Conservation (phyloP, 1,284 basidiomycete genomes). For the Pisolithus thermaeus region DNA sequence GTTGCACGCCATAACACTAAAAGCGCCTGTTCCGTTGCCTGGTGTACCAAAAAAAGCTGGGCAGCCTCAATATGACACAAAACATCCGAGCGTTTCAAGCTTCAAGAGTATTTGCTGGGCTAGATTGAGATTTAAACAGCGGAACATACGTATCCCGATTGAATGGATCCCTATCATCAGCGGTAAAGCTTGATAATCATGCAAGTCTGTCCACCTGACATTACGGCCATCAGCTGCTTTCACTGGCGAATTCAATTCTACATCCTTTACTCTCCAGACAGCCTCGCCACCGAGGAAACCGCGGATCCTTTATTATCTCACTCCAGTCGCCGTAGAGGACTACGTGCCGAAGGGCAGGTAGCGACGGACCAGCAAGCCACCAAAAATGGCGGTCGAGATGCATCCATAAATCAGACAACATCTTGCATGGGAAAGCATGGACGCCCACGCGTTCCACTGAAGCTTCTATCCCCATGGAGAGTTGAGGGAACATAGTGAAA, state of each 20-base stretch:
- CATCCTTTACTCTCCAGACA: constrained; percentile 19
- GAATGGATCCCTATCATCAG: no score
- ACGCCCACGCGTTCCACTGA: constrained; percentile 43
- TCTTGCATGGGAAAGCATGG: constrained; percentile 40
- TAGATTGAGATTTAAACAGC: no score
- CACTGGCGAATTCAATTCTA: constrained; percentile 10
- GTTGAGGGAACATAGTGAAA: constrained; percentile 39
- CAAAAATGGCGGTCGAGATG: constrained; percentile 44
- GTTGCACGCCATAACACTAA: no score
- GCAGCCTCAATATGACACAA: no score
- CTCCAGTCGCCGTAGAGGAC: constrained; percentile 49
- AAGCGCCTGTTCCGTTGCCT: no score
- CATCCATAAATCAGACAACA: constrained; percentile 35
- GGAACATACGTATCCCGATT: no score
- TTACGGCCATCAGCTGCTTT: neutral
- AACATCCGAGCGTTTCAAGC: no score
- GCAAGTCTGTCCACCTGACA: neutral
- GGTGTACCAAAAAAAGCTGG: no score
- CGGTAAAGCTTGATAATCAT: no score
- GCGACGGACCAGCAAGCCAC: constrained; percentile 30
- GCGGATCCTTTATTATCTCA: constrained; percentile 28
- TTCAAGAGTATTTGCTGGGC: no score
- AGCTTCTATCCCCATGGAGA: constrained; percentile 23
- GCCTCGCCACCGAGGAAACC: constrained; percentile 22
- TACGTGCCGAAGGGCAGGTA: constrained; percentile 37